Evolutionary conservation across 768 basidiomycete genomes (phyloP), one percentile per base, ranked within the genome.

Genomic region (Leucosporidium scottii): DNA sequence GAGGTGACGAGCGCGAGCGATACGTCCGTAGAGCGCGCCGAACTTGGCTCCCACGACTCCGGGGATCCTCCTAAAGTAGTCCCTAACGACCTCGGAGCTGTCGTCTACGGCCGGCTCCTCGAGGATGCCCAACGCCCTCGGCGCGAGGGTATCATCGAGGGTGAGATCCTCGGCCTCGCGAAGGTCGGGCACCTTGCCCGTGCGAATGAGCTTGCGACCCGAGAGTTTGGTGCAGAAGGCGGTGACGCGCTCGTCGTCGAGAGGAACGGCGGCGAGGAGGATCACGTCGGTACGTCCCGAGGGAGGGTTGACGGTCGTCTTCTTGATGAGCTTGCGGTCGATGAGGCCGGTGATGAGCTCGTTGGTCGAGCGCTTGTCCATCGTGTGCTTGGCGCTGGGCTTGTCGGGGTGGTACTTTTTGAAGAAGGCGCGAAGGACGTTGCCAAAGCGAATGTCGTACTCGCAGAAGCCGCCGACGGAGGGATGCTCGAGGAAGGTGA

Each of bases 21-120:
- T 82, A 73, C 85, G 86, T 20, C 87, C 90, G 20, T 84, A 80
- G 54, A 87, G 82, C 77, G 84, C 90, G 20, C 90, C 91, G 75
- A 89, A 89, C 34, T 84, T 71, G 71, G 91, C 89, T 3, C 84
- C 82, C n/a, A 87, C 74, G 3, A 88, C 86, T 31, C 84, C 84
- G 56, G 83, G 82, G 75, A 93, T 89, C 3, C 83, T 82, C n/a
- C 89, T 78, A 64, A 91, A 80, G 39, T 84, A 82, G 27, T 85
- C 83, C 44, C 84, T 73, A 8, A 73, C 66, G 3, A 58, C 58
- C 10, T 60, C 64, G 13, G 62, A 30, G 7, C 23, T 39, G 39
- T 62, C 61, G n/a, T 30, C 6, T 23, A 62, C 59, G 12, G 28
- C 25, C 12, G 67, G 67, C 25, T 51, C n/a, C 18, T 62, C 50